A percentile compares a stretch with the other conserved stretches of the same genome.
Conservation (phyloP, 352 stramenopile genomes). For the Globisporangium rhizosaccharum region DNA sequence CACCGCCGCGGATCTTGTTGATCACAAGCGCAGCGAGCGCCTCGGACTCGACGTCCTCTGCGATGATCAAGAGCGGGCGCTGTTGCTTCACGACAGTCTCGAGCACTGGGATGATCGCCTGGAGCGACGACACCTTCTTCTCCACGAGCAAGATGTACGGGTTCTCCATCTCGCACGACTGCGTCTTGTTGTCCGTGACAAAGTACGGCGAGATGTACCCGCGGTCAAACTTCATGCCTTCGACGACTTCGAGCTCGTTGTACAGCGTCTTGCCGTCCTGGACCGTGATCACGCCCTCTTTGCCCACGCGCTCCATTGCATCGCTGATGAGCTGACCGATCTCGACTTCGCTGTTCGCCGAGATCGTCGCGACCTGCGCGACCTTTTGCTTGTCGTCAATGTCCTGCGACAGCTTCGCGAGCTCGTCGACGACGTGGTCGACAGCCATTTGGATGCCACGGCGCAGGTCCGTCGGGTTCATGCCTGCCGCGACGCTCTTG, state of each 20-base stretch:
- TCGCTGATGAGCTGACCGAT: slow-evolving; percentile 98
- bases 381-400: slow-evolving; percentile 99
- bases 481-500: slow-evolving; percentile 98
- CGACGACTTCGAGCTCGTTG: slow-evolving; percentile 99
- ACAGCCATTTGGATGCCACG: slow-evolving; percentile 98
- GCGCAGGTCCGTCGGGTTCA: slow-evolving; percentile 99
- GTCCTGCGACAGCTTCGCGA: slow-evolving; percentile 94
- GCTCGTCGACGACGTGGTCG: slow-evolving; percentile 93
- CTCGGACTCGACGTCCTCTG: slow-evolving; percentile 99
- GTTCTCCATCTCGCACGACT: slow-evolving; percentile 98
- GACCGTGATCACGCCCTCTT: slow-evolving; percentile 98
- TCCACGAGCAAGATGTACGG: slow-evolving; percentile 99
- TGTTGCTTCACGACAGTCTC: slow-evolving; percentile 97
- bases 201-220: slow-evolving; percentile 99
- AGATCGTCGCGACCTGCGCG: slow-evolving; percentile 99
- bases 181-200: slow-evolving; percentile 99
- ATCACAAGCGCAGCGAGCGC: slow-evolving; percentile 98
- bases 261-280: slow-evolving; percentile 99
- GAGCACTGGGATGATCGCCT: slow-evolving; percentile 96
- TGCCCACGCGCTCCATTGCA: slow-evolving; percentile 99
- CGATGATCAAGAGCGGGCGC: slow-evolving; percentile 98
- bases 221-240: slow-evolving; percentile 99
- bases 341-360: slow-evolving; percentile 97
- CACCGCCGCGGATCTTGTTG: slow-evolving; percentile 99
- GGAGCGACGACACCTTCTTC: slow-evolving; percentile 98